These are phyloP conservation scores for Acorus gramineus DNA, from an alignment of 106 monocot genomes.

Conservation along the genomic window DNA sequence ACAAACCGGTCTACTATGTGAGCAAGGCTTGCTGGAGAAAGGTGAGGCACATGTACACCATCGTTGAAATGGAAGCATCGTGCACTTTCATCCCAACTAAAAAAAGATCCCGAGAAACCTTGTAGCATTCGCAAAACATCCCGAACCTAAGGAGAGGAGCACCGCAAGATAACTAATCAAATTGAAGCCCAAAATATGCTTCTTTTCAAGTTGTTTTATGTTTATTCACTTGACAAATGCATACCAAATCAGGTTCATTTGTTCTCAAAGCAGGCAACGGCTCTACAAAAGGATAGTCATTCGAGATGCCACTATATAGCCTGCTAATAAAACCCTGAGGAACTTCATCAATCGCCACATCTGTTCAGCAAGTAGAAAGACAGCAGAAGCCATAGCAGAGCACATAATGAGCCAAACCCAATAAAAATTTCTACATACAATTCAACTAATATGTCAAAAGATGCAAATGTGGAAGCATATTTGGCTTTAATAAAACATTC, in stretches of 20 bases:
- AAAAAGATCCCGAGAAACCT: slow-evolving; percentile 60
- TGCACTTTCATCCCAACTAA: slow-evolving; percentile 42
- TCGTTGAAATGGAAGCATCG: slow-evolving; percentile 32
- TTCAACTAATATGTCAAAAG: no score
- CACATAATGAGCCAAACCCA: no score
- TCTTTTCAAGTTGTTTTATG: no score
- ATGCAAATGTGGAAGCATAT: no score
- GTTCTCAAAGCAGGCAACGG: slow-evolving; percentile 31
- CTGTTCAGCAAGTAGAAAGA: background rate
- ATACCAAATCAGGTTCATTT: slow-evolving; percentile 72
- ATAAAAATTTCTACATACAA: no score
- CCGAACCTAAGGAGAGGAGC: slow-evolving; percentile 29
- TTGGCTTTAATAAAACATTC: no score
- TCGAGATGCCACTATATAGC: slow-evolving; percentile 54
- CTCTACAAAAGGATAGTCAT: slow-evolving; percentile 56
- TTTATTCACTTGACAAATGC: no score
- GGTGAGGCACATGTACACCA: slow-evolving; percentile 53
- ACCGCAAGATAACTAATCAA: no score
- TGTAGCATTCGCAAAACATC: slow-evolving; percentile 73
- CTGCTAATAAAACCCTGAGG: slow-evolving; percentile 55
- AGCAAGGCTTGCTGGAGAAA: slow-evolving; percentile 54
- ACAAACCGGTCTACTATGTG: slow-evolving; percentile 49
- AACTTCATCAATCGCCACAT: slow-evolving; percentile 7
- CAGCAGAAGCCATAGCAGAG: no score
- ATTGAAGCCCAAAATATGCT: no score